Base-by-base conservation (phyloP, 139 green algal species). In the Micractinium sp. region DNA sequence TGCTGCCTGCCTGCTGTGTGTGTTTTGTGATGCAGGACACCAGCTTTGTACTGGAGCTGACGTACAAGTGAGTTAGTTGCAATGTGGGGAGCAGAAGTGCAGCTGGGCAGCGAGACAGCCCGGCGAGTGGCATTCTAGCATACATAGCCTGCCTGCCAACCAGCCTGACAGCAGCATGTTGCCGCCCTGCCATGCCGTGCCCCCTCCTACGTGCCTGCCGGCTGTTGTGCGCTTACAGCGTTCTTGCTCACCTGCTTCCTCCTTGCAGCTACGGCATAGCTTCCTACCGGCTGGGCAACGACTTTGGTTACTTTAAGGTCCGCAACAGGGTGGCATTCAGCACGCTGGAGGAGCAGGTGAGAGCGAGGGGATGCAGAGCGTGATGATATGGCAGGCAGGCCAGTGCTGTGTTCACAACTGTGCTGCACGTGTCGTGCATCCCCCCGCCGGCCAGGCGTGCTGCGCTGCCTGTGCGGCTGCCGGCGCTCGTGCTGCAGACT, bases 11-110 rank as follows among this genome's bases (percentile, higher is more conserved):
- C 47, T 56, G 47, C 47, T 56, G 5, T 56, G 47, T 20, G 36
- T 27, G 69, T 76, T 3, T 76, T 60, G 61, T 38, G 16, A 2
- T 39, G 13, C 82, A 95, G 67, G 92, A 95, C 69, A 63, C 31
- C 1, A 83, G 87, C 0, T 95, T 94, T 33, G 93, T 92, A 23
- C 75, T 95, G 38, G 92, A 95, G 79, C 85, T 95, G 7, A 93
- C 93, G 0, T 95, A 89, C 82, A 87, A 87, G 74, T 80, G 74
- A 80, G 74, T 56, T 5, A 71, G 63, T 25, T 25, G 63, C 63
- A 71, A 12, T 25, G 2, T 5, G 63, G 63, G 2, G 2, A 27
- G 63, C 63, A 71, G 63, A 12, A 71, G 22, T 5, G 14, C 20
- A 71, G 63, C 20, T 31, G 22, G 9, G 9, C 63, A 71, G 63